Percentiles rank a stretch among this genome's conserved stretches.
Conservation (phyloP, 257 asterid species). For the Jacaranda mimosifolia region DNA sequence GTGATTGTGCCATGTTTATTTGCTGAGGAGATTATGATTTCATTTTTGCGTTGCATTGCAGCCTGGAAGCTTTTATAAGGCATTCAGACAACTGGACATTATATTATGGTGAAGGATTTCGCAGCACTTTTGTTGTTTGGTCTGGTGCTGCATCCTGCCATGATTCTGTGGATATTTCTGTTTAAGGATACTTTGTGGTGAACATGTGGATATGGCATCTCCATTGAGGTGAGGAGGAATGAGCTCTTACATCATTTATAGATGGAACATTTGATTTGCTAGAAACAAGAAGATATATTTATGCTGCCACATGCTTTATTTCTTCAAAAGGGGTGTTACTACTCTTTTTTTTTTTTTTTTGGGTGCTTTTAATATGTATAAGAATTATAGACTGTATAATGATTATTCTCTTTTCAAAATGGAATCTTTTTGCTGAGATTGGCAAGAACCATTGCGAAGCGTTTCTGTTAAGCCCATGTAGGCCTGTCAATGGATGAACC, state of each 20-base stretch:
- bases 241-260: slow-evolving; percentile 30
- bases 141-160: slow-evolving; percentile 27
- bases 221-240: slow-evolving; percentile 34
- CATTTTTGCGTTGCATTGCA: slow-evolving; percentile 29
- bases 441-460: not conserved
- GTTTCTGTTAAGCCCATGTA: too few relatives aligned
- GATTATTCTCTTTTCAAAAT: slow-evolving; percentile 30
- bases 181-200: slow-evolving; percentile 29
- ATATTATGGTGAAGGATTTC: slow-evolving; percentile 5
- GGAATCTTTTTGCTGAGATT: slow-evolving; percentile 21
- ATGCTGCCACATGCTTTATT: slow-evolving; percentile 28
- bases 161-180: slow-evolving; percentile 49
- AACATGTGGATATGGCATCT: slow-evolving; percentile 33
- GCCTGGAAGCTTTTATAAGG: slow-evolving; percentile 59
- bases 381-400: slow-evolving; percentile 26
- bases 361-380: slow-evolving; percentile 30
- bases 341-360: not conserved
- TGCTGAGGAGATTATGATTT: slow-evolving; percentile 4
- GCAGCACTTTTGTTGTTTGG: slow-evolving; percentile 39
- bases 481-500: too few relatives aligned
- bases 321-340: slow-evolving; percentile 20
- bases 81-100: not conserved
- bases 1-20: not conserved
- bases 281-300: slow-evolving; percentile 36
- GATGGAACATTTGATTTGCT: slow-evolving; percentile 32